These are phyloP conservation scores for Backusella morwellensis DNA, from an alignment of 192 early-diverging fungal genomes.

Conservation along the genomic window DNA sequence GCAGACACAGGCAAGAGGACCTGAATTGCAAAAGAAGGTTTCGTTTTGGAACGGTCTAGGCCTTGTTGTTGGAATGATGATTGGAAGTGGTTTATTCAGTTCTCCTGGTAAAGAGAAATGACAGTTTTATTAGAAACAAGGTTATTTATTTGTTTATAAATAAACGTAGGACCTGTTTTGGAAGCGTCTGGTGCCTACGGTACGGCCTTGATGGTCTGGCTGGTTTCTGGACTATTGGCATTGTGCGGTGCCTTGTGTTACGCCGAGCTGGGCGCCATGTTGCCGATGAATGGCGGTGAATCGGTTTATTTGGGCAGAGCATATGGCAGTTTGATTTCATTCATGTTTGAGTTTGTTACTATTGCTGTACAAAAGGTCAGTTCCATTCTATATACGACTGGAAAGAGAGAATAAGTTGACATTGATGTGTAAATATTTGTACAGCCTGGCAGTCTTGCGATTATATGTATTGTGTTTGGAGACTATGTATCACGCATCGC, in stretches of 20 bases:
- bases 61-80: slow-evolving; percentile 73
- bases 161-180: slow-evolving; percentile 51
- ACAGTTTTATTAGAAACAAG: background rate
- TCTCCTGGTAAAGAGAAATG: slow-evolving; percentile 53
- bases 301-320: slow-evolving; percentile 81
- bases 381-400: background rate
- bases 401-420: background rate
- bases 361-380: slow-evolving; percentile 58
- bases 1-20: slow-evolving; percentile 34
- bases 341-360: slow-evolving; percentile 72
- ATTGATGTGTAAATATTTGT: background rate
- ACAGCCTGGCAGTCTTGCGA: slow-evolving; percentile 67
- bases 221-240: slow-evolving; percentile 69
- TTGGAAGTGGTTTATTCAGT: slow-evolving; percentile 80
- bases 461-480: slow-evolving; percentile 73
- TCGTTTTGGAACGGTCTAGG: slow-evolving; percentile 63
- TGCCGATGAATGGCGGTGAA: slow-evolving; percentile 86
- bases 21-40: slow-evolving; percentile 55
- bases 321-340: slow-evolving; percentile 67
- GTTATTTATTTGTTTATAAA: background rate
- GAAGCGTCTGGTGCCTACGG: slow-evolving; percentile 61
- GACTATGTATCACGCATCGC: slow-evolving; percentile 75
- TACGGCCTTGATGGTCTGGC: slow-evolving; percentile 76
- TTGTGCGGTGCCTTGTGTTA: slow-evolving; percentile 85
- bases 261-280: slow-evolving; percentile 86